Base-by-base conservation (phyloP, 73 alveolate genomes). In the Paramecium sexaurelia region DNA sequence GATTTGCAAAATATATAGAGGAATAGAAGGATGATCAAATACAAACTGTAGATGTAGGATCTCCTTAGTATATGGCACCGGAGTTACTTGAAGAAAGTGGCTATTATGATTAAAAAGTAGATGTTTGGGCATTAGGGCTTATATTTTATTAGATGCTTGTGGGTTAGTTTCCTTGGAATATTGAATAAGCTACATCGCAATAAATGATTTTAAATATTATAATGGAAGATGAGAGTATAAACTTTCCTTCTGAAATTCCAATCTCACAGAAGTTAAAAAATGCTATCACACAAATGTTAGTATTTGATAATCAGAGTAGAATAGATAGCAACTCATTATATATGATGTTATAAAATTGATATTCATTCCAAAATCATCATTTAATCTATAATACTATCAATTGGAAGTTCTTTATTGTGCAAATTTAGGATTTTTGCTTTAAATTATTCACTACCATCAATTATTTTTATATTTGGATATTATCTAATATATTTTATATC, bases 391-490 rank as follows among this genome's bases (percentile, higher is more conserved):
- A 36, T 11, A 73, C 35, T 33, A 73, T 73, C 87, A 73, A 73
- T 73, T 36, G 35, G 36, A 32, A 73, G 43, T 33, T 73, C 87
- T 15, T 37, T 73, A 27, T 33, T 33, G 19, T 73, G 87, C 66
- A 73, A 33, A 10, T 73, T 20, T 15, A 73, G 57, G 43, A 73
- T 27, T 73, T 73, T 36, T 2, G 55, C 87, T 36, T 73, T 73
- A 73, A 73, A 39, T 73, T 33, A 33, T 39, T 73, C 87, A 33
- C 87, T 73, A 9, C 87, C 87, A 1, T 73, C 66, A 4, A 73
- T 73, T 36, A 39, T 35, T 73, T 73, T 39, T 0, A 73, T 10
- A 2, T 39, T 39, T 36, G 55, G 66, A 73, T 73, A 73, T 35
- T 73, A 32, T 8, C 87, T 33, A 39, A 73, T 36, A 9, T 33